Base-by-base conservation (phyloP, 495 filamentous ascomycete genomes). In the Haplographium delicatum region DNA sequence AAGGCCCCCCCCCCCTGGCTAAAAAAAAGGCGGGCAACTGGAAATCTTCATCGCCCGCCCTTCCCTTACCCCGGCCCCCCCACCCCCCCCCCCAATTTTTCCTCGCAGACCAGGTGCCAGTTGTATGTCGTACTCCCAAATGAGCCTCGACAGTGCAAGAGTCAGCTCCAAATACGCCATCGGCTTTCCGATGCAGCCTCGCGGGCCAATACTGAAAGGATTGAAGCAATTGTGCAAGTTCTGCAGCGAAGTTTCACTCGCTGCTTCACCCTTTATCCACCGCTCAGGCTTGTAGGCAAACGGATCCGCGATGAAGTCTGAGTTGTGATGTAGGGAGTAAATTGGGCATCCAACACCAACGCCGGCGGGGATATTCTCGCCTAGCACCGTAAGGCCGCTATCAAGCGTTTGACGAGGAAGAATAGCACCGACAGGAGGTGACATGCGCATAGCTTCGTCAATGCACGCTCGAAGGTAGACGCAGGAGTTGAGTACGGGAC, bases 381-480 rank as follows among this genome's bases (percentile, higher is more conserved):
- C 62, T 34, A 62, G 60, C 31, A 67, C 44, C 4, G 53, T 19
- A 19, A 57, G 44, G 13, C 84, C 85, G 41, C 83, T 83, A 0
- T 69, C 45, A 2, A 82, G 69, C 4, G 87, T 82, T 53, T 77
- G 68, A 33, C 85, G 78, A 1, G 81, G 80, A 0, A 85, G 60
- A 2, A 78, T 65, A 10, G 74, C 78, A 24, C 72, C 67, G 5
- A 87, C 82, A 0, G 83, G 73, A 16, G 85, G 85, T 0, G 76
- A 77, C 48, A 89, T 65, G 25, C 86, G 80, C 71, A 89, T 75
- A 2, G 80, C 71, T 53, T 89, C 86, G 61, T 88, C 83, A 58
- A 88, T 79, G 37, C 64, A 82, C 0, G 78, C 74, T 41, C 6
- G 6, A 9, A 38, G 15, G 15, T 38, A 38, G 34, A 38, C 34